These are phyloP conservation scores for Aspergillus sojae DNA, from an alignment of 2,329 filamentous ascomycete species.

Conservation along the genomic window DNA sequence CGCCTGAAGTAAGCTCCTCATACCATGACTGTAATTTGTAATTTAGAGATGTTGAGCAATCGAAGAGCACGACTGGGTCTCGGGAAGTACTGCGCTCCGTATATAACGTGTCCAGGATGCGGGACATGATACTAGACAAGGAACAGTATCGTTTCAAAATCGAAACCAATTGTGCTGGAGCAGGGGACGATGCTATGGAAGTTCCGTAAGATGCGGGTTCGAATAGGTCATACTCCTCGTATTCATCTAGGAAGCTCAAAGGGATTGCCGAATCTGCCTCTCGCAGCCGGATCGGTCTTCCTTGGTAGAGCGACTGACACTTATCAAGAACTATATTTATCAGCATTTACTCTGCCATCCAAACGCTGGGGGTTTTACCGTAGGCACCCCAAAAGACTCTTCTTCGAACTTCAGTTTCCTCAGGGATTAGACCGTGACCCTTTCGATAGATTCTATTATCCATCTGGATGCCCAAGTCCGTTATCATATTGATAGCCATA, in stretches of 20 bases:
- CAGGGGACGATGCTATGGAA: not conserved
- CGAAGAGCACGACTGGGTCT: not conserved
- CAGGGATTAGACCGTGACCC: slow-evolving; percentile 1
- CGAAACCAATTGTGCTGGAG: not conserved
- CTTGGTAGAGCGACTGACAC: slow-evolving; percentile 7
- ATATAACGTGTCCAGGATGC: slow-evolving; percentile 2
- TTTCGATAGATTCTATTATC: too few relatives aligned
- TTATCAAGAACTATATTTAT: slow-evolving; percentile 43
- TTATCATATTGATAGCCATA: not conserved
- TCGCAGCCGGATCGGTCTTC: not conserved
- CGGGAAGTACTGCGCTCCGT: not conserved
- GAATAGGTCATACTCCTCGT: slow-evolving; percentile 9
- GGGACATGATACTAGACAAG: slow-evolving; percentile 3
- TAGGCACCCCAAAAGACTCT: slow-evolving; percentile 40
- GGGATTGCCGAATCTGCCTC: not conserved
- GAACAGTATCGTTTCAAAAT: not conserved
- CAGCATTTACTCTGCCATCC: slow-evolving; percentile 10
- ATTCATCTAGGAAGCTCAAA: slow-evolving; percentile 1
- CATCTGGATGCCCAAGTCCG: not conserved
- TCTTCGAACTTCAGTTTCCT: slow-evolving; percentile 32
- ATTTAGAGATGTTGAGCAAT: not conserved
- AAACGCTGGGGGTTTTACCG: not conserved
- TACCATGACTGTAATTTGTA: not conserved
- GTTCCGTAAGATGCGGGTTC: not conserved
- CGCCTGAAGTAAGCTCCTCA: not conserved